Evolutionary conservation across 78 protist genomes (phyloP).

Genomic region (Dictyostelium firmibasis): DNA sequence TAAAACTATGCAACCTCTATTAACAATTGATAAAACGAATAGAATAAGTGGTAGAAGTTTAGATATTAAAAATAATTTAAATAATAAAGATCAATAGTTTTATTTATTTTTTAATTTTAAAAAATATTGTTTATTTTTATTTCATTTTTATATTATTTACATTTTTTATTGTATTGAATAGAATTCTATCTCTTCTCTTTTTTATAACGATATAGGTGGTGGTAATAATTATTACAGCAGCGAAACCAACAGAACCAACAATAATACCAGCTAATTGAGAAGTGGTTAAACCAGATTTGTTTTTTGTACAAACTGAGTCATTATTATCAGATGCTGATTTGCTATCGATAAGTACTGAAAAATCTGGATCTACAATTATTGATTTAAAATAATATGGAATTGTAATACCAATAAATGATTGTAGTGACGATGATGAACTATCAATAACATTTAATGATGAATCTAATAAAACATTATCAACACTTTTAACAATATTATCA

Average conservation of each 20-base stretch:
- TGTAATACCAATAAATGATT: constrained; percentile 22
- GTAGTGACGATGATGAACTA: not conserved
- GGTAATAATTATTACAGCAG: not conserved
- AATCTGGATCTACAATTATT: constrained; percentile 8
- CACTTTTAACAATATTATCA: not conserved
- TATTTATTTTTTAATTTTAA: not conserved
- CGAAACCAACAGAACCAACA: not conserved
- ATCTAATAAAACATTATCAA: not conserved
- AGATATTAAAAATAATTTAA: not conserved
- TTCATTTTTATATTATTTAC: not conserved
- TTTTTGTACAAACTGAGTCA: not conserved
- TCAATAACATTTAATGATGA: not conserved
- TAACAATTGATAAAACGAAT: constrained; percentile 10
- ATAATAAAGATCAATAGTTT: not conserved
- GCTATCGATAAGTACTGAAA: not conserved
- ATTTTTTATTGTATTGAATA: not conserved
- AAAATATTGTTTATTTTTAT: too few relatives aligned
- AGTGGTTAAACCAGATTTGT: not conserved
- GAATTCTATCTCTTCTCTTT: not conserved
- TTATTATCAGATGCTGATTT: not conserved
- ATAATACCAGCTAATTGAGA: constrained; percentile 6
- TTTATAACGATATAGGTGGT: not conserved
- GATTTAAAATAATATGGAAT: not conserved
- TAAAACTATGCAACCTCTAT: constrained; percentile 10
- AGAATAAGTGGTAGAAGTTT: not conserved